These are phyloP conservation scores for Ceratobasidium sp. DNA, from an alignment of 1,284 basidiomycete genomes.

Conservation along the genomic window DNA sequence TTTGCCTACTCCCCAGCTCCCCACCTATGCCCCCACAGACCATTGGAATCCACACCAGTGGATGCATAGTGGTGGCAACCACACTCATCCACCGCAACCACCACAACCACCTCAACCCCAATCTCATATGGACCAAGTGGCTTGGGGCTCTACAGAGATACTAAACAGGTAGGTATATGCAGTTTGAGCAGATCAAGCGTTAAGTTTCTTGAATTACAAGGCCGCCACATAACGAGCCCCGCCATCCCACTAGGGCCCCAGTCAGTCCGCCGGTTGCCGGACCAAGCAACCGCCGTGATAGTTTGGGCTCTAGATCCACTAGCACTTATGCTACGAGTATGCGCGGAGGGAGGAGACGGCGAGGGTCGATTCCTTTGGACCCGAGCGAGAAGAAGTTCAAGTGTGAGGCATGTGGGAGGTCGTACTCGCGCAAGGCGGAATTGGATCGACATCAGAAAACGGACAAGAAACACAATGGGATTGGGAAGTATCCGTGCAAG, in stretches of 20 bases:
- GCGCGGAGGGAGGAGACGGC: neutral
- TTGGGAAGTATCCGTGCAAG: neutral
- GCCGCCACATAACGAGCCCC: slow-evolving; percentile 1
- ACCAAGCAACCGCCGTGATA: neutral
- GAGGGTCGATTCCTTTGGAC: neutral
- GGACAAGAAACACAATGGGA: neutral
- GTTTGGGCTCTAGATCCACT: too few relatives aligned
- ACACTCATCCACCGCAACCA: neutral
- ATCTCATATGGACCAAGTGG: neutral
- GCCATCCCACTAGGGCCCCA: neutral
- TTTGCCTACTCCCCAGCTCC: slow-evolving; percentile 2
- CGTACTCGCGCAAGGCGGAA: slow-evolving; percentile 27
- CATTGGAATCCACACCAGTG: slow-evolving; percentile 12
- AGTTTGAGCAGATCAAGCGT: neutral
- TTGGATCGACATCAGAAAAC: slow-evolving; percentile 23
- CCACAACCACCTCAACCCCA: neutral
- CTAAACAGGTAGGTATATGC: too few relatives aligned
- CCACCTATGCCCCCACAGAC: slow-evolving; percentile 7
- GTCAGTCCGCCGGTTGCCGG: slow-evolving; percentile 7
- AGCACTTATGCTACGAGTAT: neutral
- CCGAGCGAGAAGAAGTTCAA: neutral
- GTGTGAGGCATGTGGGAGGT: slow-evolving; percentile 7
- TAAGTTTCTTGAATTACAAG: neutral
- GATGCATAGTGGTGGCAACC: neutral
- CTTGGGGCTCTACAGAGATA: too few relatives aligned